These are phyloP conservation scores for Trifolium subterraneum DNA, from an alignment of 306 rosid species.

Conservation along the genomic window DNA sequence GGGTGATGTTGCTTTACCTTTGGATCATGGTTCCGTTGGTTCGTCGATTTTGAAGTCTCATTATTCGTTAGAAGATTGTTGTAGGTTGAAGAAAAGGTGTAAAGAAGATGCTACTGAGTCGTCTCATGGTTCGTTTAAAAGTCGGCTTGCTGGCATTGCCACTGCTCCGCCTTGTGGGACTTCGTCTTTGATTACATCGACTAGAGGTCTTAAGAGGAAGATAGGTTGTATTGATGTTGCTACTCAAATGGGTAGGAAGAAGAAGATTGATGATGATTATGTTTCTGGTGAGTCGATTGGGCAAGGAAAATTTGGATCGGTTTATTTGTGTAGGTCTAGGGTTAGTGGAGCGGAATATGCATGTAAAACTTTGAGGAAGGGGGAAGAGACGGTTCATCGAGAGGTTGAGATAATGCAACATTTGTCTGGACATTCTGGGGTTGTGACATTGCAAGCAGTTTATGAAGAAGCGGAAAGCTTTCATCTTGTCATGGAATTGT, in stretches of 20 bases:
- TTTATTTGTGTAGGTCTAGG: constrained; percentile 71
- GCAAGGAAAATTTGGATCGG: constrained; percentile 94
- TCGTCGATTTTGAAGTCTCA: constrained; percentile 68
- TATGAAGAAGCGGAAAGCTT: constrained; percentile 86
- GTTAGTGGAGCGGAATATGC: constrained; percentile 81
- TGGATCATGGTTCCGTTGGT: constrained; percentile 51
- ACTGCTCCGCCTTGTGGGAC: constrained; percentile 94
- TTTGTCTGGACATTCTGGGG: constrained; percentile 94
- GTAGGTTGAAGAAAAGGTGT: constrained; percentile 88
- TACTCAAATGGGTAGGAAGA: constrained; percentile 94
- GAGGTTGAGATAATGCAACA: constrained; percentile 99
- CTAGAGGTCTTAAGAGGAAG: constrained; percentile 96
- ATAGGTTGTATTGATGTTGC: constrained; percentile 97
- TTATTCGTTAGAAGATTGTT: constrained; percentile 83
- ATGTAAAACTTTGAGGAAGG: constrained; percentile 87
- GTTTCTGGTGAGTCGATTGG: constrained; percentile 73
- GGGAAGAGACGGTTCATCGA: constrained; percentile 94
- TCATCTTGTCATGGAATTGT: constrained; percentile 97
- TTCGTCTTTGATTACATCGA: constrained; percentile 71
- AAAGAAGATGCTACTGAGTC: constrained; percentile 67
- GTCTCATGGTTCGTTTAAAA: constrained; percentile 60
- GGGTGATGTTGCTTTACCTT: constrained; percentile 45
- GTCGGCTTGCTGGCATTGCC: constrained; percentile 90
- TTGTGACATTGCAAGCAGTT: constrained; percentile 92
- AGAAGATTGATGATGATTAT: constrained; percentile 88